A percentile compares a stretch with the other conserved stretches of the same genome.
phyloP scores from a whole-genome alignment of 108 stramenopile species.

The Hondaea fermentalgiana region DNA sequence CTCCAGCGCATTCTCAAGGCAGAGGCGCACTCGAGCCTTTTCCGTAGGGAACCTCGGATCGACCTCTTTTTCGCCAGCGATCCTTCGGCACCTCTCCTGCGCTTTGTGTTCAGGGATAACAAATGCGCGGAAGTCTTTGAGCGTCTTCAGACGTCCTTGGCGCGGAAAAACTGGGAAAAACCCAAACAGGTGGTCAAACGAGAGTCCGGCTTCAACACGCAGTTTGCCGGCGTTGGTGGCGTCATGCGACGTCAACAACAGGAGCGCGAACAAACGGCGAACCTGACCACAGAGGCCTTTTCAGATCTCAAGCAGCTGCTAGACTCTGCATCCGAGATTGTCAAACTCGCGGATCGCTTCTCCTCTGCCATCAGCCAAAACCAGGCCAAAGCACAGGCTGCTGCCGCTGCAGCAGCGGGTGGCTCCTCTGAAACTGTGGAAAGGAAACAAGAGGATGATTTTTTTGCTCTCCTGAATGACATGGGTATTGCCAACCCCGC shows the following conservation, averaged over 20 bases:
- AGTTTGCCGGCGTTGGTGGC: background rate
- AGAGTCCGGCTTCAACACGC: background rate
- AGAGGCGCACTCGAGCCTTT: background rate
- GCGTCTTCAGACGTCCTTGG: background rate
- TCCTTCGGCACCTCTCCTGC: background rate
- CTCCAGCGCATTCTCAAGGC: background rate
- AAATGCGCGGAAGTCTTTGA: background rate
- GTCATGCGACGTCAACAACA: background rate
- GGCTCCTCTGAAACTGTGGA: background rate
- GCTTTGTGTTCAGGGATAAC: background rate
- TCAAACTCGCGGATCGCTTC: background rate
- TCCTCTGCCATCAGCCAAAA: background rate
- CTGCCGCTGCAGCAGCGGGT: background rate
- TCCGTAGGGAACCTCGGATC: background rate
- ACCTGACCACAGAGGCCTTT: background rate
- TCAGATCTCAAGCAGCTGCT: background rate
- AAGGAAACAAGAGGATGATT: conserved; percentile 1
- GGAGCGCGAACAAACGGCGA: background rate
- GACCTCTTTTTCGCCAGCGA: background rate
- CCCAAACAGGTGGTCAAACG: background rate
- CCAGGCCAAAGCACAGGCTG: background rate
- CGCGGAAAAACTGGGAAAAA: background rate
- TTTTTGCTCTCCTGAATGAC: conserved; percentile 45
- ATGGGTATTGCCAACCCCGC: conserved; percentile 91
- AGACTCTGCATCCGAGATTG: background rate